Evolutionary conservation across 306 rosid genomes (phyloP), one percentile per base, ranked within the genome.

Genomic region (Alnus glutinosa): DNA sequence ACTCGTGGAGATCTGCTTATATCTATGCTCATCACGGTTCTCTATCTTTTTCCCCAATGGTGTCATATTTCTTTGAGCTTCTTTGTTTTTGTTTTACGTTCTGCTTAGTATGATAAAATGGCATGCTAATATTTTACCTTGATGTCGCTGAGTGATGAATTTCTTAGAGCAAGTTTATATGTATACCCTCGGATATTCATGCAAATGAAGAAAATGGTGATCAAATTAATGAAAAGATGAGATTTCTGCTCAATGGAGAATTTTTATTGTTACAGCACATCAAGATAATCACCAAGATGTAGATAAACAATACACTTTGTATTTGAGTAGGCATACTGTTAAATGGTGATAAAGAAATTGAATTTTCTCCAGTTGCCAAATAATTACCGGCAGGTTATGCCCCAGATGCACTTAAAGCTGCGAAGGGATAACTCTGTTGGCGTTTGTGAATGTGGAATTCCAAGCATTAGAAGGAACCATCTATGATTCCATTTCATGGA

Each of bases 11-110:
- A 82, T 68, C 87, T 83, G 97, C 93, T 36, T 94, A 94, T 74
- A 82, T 87, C n/a, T 94, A 94, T 72, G 97, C 97, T 7, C 98
- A 94, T 91, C 97, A 94, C 67, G 98, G 97, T 94, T 69, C 78
- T 75, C 77, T 18, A 70, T 79, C 62, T 59, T 47, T 15, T 51
- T 6, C 62, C 30, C 62, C 7, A 55, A 7, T n/a, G 12, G 7
- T n/a, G 71, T 47, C 1, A 9, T 12, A 57, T 44, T 51, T 49
- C 47, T 16, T 39, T 58, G 66, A 58, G 66, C 12, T n/a, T 54
- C 50, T 5, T 77, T 42, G n/a, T 55, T n/a, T 42, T 37, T 7
- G 1, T 0, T 2, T 0, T 51, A 66, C 1, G 42, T 4, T 73
- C 58, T 28, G 2, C 32, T 64, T 32, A 37, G 48, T 32, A 19